These are phyloP conservation scores for Kwoniella dejecticola DNA, from an alignment of 768 basidiomycete genomes.

Conservation along the genomic window DNA sequence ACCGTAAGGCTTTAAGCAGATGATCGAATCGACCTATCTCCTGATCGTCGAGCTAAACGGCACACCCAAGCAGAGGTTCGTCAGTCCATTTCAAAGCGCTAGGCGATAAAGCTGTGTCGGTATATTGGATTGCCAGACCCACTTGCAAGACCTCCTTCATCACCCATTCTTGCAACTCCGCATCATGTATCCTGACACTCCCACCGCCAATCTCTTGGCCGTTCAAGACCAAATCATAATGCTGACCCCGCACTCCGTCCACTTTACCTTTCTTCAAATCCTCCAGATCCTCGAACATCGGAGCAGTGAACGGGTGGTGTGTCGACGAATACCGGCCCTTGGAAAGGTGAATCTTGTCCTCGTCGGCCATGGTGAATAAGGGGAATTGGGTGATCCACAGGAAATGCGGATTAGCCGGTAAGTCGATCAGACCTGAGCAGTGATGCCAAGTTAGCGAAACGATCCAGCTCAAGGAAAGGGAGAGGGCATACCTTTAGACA, in stretches of 20 bases:
- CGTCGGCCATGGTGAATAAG: conserved; percentile 80
- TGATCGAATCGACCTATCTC: conserved; percentile 80
- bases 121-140: conserved; percentile 28
- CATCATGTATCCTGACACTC: conserved; percentile 88
- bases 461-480: not conserved
- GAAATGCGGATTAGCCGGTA: conserved; percentile 71
- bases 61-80: not conserved
- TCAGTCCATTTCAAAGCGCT: not conserved
- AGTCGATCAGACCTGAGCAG: conserved; percentile 62
- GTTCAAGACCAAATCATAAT: conserved; percentile 93
- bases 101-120: not conserved
- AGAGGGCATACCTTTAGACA: conserved; percentile 62
- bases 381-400: conserved; percentile 97
- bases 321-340: conserved; percentile 87
- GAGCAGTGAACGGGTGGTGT: conserved; percentile 96
- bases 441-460: not conserved
- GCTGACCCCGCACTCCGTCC: conserved; percentile 75
- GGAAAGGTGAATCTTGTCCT: conserved; percentile 82
- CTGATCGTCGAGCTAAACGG: conserved; percentile 65
- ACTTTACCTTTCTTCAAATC: conserved; percentile 72
- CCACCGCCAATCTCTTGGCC: conserved; percentile 93
- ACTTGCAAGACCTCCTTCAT: conserved; percentile 78
- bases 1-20: conserved; percentile 79
- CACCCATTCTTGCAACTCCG: conserved; percentile 79
- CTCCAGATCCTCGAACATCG: conserved; percentile 84